These are phyloP conservation scores for Eucalyptus tenuipes DNA, from an alignment of 345 rosid species.

Conservation along the genomic window DNA sequence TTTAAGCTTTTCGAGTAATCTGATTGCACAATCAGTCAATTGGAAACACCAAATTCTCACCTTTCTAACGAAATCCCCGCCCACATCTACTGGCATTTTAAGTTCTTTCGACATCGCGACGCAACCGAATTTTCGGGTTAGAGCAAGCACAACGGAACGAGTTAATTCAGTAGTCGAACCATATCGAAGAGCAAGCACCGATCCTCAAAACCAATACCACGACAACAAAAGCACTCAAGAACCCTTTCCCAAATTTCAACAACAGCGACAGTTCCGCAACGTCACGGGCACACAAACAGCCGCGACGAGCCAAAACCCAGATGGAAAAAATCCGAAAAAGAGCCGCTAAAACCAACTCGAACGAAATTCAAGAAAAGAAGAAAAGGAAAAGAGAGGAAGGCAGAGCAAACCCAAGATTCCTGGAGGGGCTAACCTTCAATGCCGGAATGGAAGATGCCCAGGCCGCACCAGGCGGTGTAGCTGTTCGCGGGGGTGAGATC, in stretches of 20 bases:
- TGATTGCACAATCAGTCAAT: not conserved
- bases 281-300: not conserved
- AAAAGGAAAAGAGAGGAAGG: not conserved
- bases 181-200: not conserved
- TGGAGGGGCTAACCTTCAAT: constrained; percentile 44
- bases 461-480: constrained; percentile 78
- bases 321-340: not conserved
- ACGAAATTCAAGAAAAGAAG: not conserved
- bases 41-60: not conserved
- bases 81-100: not conserved
- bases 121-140: not conserved
- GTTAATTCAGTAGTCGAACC: not conserved
- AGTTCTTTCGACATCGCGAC: not conserved
- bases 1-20: not conserved
- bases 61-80: not conserved
- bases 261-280: not conserved
- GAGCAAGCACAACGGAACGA: not conserved
- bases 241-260: not conserved
- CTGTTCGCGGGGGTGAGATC: constrained; percentile 78
- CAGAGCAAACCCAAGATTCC: not conserved
- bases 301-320: not conserved
- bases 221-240: not conserved
- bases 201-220: not conserved
- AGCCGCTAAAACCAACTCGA: not conserved
- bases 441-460: constrained; percentile 92